These are phyloP conservation scores for Lipomyces yarrowii DNA, from an alignment of 1,139 yeast genomes.

Conservation along the genomic window DNA sequence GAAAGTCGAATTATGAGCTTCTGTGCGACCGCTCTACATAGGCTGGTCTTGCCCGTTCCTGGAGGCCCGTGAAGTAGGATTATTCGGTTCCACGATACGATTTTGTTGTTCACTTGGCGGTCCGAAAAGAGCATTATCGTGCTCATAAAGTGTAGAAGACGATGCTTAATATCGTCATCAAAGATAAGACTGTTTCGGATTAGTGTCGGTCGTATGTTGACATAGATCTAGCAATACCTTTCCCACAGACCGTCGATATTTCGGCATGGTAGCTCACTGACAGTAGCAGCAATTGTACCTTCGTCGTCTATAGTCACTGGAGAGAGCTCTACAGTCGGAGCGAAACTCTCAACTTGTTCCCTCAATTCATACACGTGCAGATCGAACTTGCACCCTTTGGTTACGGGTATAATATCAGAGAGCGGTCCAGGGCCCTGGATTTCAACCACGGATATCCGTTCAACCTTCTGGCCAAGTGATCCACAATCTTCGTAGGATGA, in stretches of 20 bases:
- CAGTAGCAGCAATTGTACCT: slow-evolving; percentile 24
- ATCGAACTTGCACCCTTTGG: slow-evolving; percentile 22
- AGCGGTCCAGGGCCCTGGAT: slow-evolving; percentile 23
- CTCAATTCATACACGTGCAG: slow-evolving; percentile 28
- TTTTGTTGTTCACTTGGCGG: slow-evolving; percentile 23
- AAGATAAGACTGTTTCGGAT: slow-evolving; percentile 24
- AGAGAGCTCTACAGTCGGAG: neutral
- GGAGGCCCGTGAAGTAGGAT: slow-evolving; percentile 35
- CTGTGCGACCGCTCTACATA: slow-evolving; percentile 34
- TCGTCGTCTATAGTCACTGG: slow-evolving; percentile 23
- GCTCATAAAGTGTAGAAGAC: slow-evolving; percentile 30
- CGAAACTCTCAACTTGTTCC: slow-evolving; percentile 7
- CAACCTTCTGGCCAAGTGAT: slow-evolving; percentile 17
- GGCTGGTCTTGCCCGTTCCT: slow-evolving; percentile 34
- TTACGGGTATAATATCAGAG: slow-evolving; percentile 23
- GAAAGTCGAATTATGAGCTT: slow-evolving; percentile 31
- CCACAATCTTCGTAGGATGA: slow-evolving; percentile 16
- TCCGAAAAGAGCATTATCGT: slow-evolving; percentile 34
- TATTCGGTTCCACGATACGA: slow-evolving; percentile 28
- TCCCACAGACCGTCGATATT: slow-evolving; percentile 31
- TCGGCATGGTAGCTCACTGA: slow-evolving; percentile 26
- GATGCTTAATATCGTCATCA: slow-evolving; percentile 31
- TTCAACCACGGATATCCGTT: slow-evolving; percentile 30
- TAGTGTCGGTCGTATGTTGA: slow-evolving; percentile 10
- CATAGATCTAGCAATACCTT: neutral